phyloP scores from a whole-genome alignment of 2,329 filamentous ascomycete genomes.

The Spiromastix sp. region DNA sequence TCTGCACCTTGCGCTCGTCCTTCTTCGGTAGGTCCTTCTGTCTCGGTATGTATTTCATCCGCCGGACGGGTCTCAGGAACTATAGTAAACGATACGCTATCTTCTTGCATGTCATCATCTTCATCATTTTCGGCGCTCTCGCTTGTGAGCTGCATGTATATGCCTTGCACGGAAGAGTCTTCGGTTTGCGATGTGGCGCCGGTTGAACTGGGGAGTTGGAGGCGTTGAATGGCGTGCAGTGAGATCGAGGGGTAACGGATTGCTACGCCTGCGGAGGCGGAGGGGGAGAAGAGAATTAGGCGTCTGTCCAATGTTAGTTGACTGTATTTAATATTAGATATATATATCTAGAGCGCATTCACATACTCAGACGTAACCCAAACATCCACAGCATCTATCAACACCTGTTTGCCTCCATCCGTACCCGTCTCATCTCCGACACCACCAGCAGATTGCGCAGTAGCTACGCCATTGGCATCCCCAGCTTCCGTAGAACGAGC shows the following conservation, averaged over 20 bases:
- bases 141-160: conserved; percentile 39
- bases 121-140: conserved; percentile 15
- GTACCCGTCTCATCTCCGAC: conserved; percentile 5
- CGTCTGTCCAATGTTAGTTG: conserved; percentile 23
- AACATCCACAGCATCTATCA: conserved; percentile 31
- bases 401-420: conserved; percentile 22
- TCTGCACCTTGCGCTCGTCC: conserved; percentile 9
- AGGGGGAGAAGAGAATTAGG: conserved; percentile 31
- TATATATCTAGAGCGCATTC: too few species aligned
- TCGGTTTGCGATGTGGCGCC: conserved; percentile 8
- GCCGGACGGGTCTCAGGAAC: conserved; percentile 23
- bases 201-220: conserved; percentile 23
- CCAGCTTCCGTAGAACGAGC: conserved; percentile 11
- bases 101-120: conserved; percentile 28
- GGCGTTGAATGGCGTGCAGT: conserved; percentile 38
- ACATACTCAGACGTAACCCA: conserved; percentile 41
- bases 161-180: conserved; percentile 28
- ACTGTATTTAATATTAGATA: conserved; percentile 5
- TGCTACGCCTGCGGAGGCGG: conserved; percentile 27
- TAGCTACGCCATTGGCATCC: conserved; percentile 6
- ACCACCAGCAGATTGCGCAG: conserved; percentile 7
- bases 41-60: too few species aligned
- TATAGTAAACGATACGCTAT: conserved; percentile 33
- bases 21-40: conserved; percentile 9
- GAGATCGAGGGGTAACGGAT: conserved; percentile 40